Base-by-base conservation (phyloP, 2,329 filamentous ascomycete genomes). In the Colletotrichum incanum region DNA sequence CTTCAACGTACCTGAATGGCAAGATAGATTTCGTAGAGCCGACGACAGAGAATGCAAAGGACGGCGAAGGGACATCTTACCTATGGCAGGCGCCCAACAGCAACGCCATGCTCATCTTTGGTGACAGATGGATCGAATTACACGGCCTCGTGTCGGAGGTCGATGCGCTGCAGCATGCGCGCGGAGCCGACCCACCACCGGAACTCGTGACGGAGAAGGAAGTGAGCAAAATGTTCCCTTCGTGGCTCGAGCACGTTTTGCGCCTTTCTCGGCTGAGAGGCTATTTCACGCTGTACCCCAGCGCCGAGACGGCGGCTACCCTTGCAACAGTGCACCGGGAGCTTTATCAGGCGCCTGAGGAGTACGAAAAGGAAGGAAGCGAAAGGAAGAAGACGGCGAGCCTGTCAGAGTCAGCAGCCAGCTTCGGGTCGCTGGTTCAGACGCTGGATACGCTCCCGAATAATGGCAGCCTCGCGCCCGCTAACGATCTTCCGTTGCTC, bases 71-170 rank as follows among this genome's bases (percentile, higher is more conserved):
- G 61, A 87, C 89, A 0, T 86, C 93, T 0, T 97, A 97, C 77
- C 84, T 97, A 11, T 98, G 95, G 92, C 93, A 98, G 81, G 90
- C 92, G 2, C 95, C 96, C 6, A 93, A 91, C 75, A 94, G 92
- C 78, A 93, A 96, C 74, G 95, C 96, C 0, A 90, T 92, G 14
- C 86, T 99, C 12, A 92, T 96, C 79, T 91, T 96, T 67, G 95
- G 95, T 54, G 90, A 94, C 59, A 95, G 93, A 78, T 99, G 96
- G 96, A 84, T 89, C 16, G 94, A 97, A 76, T 87, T 98, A 12
- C 95, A 98, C 79, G 89, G 91, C 14, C 96, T 97, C 76, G 87
- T 97, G 2, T 89, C 93, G 14, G 87, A 89, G 59, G 85, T 91
- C 8, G 83, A 95, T 20, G 83, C 86, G 41, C 79, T 79, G 23